Base-by-base conservation (phyloP, 305 asterid species). In the Solanum hybrid region DNA sequence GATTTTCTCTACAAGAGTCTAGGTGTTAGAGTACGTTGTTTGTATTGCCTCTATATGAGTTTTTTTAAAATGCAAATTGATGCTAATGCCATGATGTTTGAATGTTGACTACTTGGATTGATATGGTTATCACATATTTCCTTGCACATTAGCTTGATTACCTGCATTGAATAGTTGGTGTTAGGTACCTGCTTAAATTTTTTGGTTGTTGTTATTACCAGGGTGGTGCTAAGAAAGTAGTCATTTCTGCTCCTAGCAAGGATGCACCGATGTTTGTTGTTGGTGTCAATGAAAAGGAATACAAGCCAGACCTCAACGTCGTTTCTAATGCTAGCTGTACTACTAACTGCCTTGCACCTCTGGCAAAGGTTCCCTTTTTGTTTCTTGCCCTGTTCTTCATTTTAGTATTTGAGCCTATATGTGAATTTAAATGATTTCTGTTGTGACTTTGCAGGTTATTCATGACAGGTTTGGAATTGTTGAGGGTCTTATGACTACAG, bases 171-270 rank as follows among this genome's bases (percentile, higher is more conserved):
- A 16, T 87, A 36, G 77, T 14, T 71, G 37, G 51, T 71, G 51
- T 73, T 61, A 34, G 6, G 31, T 86, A 31, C 77, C 89, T 86
- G 77, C 34, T 71, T 33, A 28, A n/a, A 61, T 20, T 75, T 75
- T 76, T 64, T 77, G 71, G n/a, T 28, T 8, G 87, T 36, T 20
- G 86, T 29, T 37, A 80, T 73, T 36, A 46, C 37, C 89, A 93
- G 96, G 98, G 98, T 76, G 97, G 98, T 88, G 98, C 98, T 3
- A 95, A 95, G 94, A 95, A 95, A 92, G 97, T 95, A 42, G 89
- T 95, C 24, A 95, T 95, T 90, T 95, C 97, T 75, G 98, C 98
- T 89, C 98, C 98, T 14, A 94, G 97, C 85, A 91, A 78, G 26
- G 92, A 95, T 90, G 98, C 98, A 5, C 98, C 98, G 86, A 95